A percentile compares a stretch with the other conserved stretches of the same genome.
phyloP scores from a whole-genome alignment of 768 basidiomycete genomes.

The Porphyrellus cyaneotinctus region DNA sequence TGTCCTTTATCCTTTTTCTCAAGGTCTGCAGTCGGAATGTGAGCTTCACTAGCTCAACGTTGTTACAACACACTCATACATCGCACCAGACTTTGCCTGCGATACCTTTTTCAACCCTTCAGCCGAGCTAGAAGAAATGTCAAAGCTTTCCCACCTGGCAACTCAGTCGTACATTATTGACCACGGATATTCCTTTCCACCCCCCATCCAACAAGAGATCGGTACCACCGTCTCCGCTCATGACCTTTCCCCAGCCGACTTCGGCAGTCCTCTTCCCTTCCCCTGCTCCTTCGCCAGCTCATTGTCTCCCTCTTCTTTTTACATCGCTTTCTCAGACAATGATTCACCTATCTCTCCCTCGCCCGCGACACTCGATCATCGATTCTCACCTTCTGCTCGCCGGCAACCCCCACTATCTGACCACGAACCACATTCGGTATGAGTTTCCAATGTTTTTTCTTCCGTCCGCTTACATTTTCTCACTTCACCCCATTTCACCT shows the following conservation, averaged over 20 bases:
- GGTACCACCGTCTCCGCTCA: not conserved
- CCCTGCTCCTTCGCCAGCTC: constrained; percentile 25
- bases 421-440: too few species aligned
- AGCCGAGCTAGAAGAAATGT: constrained; percentile 16
- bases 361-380: constrained; percentile 11
- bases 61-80: constrained; percentile 18
- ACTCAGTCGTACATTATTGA: constrained; percentile 8
- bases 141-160: constrained; percentile 16
- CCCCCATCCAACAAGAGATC: constrained; percentile 14
- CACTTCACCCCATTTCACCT: too few species aligned
- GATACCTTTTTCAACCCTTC: not conserved
- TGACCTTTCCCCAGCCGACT: constrained; percentile 8
- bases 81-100: not conserved
- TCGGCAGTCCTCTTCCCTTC: constrained; percentile 19
- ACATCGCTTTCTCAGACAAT: constrained; percentile 15
- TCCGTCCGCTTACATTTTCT: too few species aligned
- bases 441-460: too few species aligned
- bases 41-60: not conserved
- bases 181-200: constrained; percentile 3
- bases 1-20: not conserved
- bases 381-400: too few species aligned
- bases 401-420: too few species aligned
- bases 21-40: constrained; percentile 3
- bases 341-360: constrained; percentile 20
- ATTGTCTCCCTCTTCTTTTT: constrained; percentile 19